Evolutionary conservation across 75 land plant species (phyloP).

Genomic region (Pseudotsuga menziesii): DNA sequence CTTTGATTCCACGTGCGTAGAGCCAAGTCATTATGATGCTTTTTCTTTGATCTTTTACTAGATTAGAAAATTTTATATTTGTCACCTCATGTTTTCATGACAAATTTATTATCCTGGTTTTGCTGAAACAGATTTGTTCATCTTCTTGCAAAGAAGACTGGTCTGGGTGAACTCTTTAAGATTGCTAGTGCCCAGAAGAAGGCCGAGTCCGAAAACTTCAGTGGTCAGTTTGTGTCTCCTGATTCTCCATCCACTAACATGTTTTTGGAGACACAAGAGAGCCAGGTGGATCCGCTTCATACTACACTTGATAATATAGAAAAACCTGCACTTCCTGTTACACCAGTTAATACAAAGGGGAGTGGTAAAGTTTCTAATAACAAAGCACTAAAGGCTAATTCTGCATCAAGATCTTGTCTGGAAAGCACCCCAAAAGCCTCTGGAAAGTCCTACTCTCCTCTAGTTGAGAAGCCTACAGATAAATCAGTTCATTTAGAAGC

Average conservation of each 20-base stretch:
- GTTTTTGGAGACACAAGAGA: conserved; percentile 2
- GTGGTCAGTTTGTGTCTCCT: not conserved
- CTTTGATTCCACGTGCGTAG: not conserved
- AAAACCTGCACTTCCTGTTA: not conserved
- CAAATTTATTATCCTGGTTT: not conserved
- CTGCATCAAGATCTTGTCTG: not conserved
- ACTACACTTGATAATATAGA: not conserved
- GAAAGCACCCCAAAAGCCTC: not conserved
- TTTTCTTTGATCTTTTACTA: not conserved
- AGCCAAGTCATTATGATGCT: not conserved
- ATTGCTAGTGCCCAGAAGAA: not conserved
- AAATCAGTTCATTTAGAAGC: not conserved
- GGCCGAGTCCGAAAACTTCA: not conserved
- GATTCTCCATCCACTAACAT: conserved; percentile 1
- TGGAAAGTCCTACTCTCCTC: not conserved
- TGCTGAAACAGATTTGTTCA: conserved; percentile 6
- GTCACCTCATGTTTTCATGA: not conserved
- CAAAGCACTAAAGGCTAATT: not conserved
- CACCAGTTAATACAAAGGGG: not conserved
- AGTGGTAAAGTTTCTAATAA: not conserved
- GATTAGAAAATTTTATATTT: not conserved
- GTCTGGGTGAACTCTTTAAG: conserved; percentile 3
- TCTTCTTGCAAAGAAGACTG: conserved; percentile 7
- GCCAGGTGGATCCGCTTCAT: not conserved
- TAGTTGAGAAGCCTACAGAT: not conserved